Evolutionary conservation across 148 eudicot species (phyloP).

Genomic region (Fallopia convolvulus): DNA sequence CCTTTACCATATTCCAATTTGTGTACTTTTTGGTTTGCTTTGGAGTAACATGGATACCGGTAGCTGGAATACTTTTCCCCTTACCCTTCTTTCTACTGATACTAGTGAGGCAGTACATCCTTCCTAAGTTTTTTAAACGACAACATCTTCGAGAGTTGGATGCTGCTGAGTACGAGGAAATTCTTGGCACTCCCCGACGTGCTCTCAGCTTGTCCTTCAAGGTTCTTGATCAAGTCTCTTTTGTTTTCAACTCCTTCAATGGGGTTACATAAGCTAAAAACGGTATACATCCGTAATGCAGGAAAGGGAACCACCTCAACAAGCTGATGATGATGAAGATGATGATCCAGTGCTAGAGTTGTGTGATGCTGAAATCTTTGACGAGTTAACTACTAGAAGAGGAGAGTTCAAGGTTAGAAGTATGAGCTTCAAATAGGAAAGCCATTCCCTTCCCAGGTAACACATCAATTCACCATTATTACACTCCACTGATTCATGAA

Average conservation of each 20-base stretch:
- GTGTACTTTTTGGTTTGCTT: constrained; percentile 48
- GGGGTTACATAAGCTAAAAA: not conserved
- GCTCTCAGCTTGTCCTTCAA: constrained; percentile 25
- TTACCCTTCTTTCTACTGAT: constrained; percentile 53
- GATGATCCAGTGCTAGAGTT: constrained; percentile 15
- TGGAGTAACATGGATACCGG: constrained; percentile 72
- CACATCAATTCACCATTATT: not conserved
- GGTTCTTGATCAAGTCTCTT: constrained; percentile 19
- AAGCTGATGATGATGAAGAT: too few relatives aligned
- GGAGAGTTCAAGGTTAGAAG: constrained; percentile 76
- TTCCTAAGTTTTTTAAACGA: constrained; percentile 41
- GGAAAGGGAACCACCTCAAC: constrained; percentile 3
- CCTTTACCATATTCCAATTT: constrained; percentile 45
- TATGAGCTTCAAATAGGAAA: constrained; percentile 28
- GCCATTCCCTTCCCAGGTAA: not conserved
- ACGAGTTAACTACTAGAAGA: constrained; percentile 67
- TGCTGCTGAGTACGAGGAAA: constrained; percentile 70
- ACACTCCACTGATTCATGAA: not conserved
- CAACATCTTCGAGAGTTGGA: constrained; percentile 51
- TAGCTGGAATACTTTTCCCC: constrained; percentile 63
- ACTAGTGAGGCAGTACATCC: constrained; percentile 34
- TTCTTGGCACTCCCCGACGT: constrained; percentile 36
- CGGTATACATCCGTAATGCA: not conserved
- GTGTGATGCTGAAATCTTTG: constrained; percentile 48
- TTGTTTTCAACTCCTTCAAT: not conserved